Evolutionary conservation across 2,329 filamentous ascomycete species (phyloP), one percentile per base, ranked within the genome.

Genomic region (Sordariomycetes sp.): DNA sequence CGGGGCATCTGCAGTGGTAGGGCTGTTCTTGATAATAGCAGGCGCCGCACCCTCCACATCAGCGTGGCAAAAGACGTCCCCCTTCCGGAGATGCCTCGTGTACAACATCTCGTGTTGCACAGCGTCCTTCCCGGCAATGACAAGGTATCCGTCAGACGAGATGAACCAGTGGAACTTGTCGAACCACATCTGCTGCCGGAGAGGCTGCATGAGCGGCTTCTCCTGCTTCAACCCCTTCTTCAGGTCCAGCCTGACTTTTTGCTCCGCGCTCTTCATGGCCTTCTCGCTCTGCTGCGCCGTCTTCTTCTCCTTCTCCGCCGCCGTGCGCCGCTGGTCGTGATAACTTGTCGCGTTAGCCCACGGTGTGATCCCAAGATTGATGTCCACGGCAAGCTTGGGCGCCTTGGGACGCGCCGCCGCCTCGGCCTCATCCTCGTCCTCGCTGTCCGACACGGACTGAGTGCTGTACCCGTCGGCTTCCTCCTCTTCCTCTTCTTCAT

Each of bases 101-200:
- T 97, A 99, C n/a, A 99, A 75, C 48, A 91, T 85, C 68, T 99
- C 94, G 64, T 87, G 90, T 67, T 99, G 94, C 64, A 89, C 86
- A 1, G 85, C 80, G 72, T 99, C 94, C 60, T 89, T 90, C 17
- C 90, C 92, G 52, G 85, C 92, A 17, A 99, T 78, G 0, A 97
- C 88, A 6, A 99, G 78, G 67, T 97, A 96, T 4, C 92, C 91
- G 66, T 99, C 94, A 0, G 90, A 95, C 0, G 91, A 96, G 63
- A 97, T 81, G 72, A 99, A 99, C 79, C 90, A 97, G 32, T 85
- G 76, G 65, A 96, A 99, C 70, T 99, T 99, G 66, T 99, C 94
- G 63, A 96, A 99, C 94, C 94, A 99, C 64, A 91, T 81, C 62
- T 85, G 86, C 65, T 85, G 87, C 58, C 94, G 82, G 10, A 96